Percentiles rank a stretch among this genome's conserved stretches.
phyloP scores from a whole-genome alignment of 2,329 filamentous ascomycete genomes.

The Exophiala oligosperma region DNA sequence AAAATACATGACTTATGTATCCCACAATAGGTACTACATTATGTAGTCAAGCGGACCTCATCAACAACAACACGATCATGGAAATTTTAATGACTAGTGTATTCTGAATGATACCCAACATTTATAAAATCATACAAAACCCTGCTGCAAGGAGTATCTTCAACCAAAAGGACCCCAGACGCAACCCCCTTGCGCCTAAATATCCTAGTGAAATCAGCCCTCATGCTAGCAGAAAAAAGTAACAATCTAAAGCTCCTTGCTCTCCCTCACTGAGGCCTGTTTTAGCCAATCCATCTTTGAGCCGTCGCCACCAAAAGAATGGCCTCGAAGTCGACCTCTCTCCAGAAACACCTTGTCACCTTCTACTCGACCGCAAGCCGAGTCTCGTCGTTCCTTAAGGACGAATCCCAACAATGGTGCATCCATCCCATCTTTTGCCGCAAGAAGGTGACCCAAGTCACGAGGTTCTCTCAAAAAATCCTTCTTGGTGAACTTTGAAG shows the following conservation, averaged over 20 bases:
- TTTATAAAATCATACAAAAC: no score
- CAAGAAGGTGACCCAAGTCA: slow-evolving; percentile 20
- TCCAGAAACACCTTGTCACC: slow-evolving; percentile 16
- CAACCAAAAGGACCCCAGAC: neutral
- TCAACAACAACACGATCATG: no score
- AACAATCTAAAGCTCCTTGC: neutral
- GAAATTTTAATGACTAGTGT: no score
- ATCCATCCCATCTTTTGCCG: slow-evolving; percentile 18
- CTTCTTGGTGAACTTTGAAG: neutral
- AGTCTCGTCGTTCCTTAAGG: slow-evolving; percentile 15
- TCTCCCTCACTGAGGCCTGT: slow-evolving; percentile 17
- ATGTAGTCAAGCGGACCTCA: no score
- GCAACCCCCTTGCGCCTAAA: neutral
- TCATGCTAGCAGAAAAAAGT: neutral
- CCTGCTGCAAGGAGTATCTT: no score
- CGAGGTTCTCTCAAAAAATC: slow-evolving; percentile 3
- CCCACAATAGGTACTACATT: no score
- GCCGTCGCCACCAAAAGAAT: slow-evolving; percentile 18
- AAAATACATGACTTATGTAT: no score
- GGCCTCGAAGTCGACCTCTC: neutral
- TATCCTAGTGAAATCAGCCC: neutral
- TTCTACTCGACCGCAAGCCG: slow-evolving; percentile 14
- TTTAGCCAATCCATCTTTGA: slow-evolving; percentile 15
- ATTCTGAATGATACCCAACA: no score
- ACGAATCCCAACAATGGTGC: slow-evolving; percentile 9